phyloP scores from a whole-genome alignment of 257 asterid species.

The Handroanthus guayacan region DNA sequence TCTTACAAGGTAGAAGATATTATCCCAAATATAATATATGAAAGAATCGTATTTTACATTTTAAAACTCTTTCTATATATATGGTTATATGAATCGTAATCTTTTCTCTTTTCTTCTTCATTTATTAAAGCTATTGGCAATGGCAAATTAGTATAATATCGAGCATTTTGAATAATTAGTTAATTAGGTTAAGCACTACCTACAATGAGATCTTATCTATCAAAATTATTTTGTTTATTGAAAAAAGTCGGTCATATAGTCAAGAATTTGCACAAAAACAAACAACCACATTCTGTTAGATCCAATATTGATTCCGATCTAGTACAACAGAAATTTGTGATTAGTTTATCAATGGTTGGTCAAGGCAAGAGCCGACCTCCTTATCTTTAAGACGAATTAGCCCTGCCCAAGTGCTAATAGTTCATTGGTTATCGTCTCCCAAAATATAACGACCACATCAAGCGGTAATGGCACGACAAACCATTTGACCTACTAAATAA shows the following conservation, averaged over 20 bases:
- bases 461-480: no score
- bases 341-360: no score
- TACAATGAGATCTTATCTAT: neutral
- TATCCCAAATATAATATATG: neutral
- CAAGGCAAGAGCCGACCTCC: no score
- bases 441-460: no score
- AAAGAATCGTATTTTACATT: neutral
- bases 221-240: neutral
- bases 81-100: neutral
- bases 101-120: neutral
- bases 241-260: neutral
- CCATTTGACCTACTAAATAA: no score
- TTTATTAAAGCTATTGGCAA: constrained; percentile 9
- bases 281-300: neutral
- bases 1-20: neutral
- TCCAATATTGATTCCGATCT: no score
- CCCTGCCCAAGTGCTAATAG: no score
- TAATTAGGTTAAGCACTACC: neutral
- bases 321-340: no score
- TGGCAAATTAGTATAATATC: neutral
- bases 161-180: neutral
- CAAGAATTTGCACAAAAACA: constrained; percentile 2
- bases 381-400: no score
- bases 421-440: no score
- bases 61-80: no score